Conservation (phyloP, 129 eudicot genomes). For the Sambucus nigra region DNA sequence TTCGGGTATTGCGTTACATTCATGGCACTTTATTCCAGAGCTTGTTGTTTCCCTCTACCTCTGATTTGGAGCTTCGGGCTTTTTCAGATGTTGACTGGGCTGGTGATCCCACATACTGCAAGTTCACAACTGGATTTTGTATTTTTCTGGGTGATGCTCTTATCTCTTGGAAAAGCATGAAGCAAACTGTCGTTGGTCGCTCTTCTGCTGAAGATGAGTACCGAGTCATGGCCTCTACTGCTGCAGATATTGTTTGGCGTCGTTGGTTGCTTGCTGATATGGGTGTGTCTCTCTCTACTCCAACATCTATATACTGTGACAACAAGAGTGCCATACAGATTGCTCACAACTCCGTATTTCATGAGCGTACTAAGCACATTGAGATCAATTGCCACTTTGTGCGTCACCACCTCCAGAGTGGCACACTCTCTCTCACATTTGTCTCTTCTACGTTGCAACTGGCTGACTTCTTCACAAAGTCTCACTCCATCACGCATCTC, state of each 20-base stretch:
- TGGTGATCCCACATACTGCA: background rate
- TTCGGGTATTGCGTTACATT: no score
- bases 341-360: no score
- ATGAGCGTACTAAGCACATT: background rate
- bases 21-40: no score
- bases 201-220: constrained; percentile 4
- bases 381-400: background rate
- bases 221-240: background rate
- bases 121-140: background rate
- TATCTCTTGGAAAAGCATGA: constrained; percentile 4
- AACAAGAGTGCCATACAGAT: background rate
- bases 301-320: background rate
- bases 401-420: background rate
- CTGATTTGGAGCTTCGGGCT: background rate
- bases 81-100: background rate
- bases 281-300: background rate
- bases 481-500: no score
- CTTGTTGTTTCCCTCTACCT: no score
- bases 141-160: background rate
- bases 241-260: constrained; percentile 5
- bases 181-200: constrained; percentile 1
- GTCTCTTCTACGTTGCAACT: no score
- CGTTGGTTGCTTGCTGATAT: background rate
- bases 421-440: background rate
- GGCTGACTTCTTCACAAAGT: no score